Evolutionary conservation across 208 protist genomes (phyloP).

Genomic region (Sergeia podlipaevii): DNA sequence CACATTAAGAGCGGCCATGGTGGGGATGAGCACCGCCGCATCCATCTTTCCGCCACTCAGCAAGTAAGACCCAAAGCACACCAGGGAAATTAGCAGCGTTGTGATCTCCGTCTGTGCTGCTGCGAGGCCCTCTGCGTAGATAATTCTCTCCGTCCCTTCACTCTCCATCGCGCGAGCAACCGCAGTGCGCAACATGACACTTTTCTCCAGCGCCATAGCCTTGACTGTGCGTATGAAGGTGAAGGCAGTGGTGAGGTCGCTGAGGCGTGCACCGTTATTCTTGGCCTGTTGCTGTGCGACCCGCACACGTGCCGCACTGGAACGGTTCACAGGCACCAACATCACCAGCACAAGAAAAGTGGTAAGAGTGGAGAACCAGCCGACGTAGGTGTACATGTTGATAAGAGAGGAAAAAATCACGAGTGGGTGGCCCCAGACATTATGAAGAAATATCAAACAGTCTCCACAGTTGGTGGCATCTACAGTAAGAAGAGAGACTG

Average conservation of each 20-base stretch:
- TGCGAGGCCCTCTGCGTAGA: conserved; percentile 36
- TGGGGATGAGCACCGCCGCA: conserved; percentile 58
- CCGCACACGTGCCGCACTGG: conserved; percentile 34
- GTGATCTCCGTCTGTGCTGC: conserved; percentile 51
- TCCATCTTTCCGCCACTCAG: conserved; percentile 52
- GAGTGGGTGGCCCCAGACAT: conserved; percentile 67
- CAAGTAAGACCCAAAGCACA: conserved; percentile 60
- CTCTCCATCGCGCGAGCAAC: conserved; percentile 38
- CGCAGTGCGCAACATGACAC: conserved; percentile 32
- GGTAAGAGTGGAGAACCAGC: conserved; percentile 40
- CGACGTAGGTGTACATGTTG: conserved; percentile 70
- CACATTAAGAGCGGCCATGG: conserved; percentile 66
- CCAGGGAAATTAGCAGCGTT: conserved; percentile 51
- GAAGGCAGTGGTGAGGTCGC: conserved; percentile 52
- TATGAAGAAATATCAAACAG: conserved; percentile 68
- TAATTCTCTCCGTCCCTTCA: conserved; percentile 29
- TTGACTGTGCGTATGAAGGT: conserved; percentile 71
- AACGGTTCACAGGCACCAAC: conserved; percentile 54
- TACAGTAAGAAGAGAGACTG: conserved; percentile 57
- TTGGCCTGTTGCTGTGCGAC: conserved; percentile 48
- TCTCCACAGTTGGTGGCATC: conserved; percentile 60
- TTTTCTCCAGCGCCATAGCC: conserved; percentile 58
- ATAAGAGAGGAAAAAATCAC: conserved; percentile 47
- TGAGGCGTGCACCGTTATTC: conserved; percentile 44
- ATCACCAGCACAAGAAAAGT: conserved; percentile 49